Conservation (phyloP, 2,329 filamentous ascomycete species). For the Alternaria postmessia region DNA sequence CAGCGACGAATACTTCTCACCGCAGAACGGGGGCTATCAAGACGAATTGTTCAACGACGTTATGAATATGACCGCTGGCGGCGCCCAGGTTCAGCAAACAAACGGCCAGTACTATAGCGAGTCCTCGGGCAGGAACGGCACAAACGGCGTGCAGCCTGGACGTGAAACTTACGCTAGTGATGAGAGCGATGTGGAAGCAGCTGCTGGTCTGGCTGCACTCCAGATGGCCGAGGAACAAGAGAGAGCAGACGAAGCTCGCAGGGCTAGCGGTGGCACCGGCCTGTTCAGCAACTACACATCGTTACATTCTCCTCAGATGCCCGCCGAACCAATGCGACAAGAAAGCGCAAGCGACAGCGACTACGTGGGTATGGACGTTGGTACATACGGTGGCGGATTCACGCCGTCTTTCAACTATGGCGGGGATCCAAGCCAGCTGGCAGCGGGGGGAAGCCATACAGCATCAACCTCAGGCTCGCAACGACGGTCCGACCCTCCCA, state of each 20-base stretch:
- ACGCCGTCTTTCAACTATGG: slow-evolving; percentile 69
- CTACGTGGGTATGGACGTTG: slow-evolving; percentile 74
- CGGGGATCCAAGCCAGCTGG: slow-evolving; percentile 56
- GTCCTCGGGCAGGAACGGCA: slow-evolving; percentile 43
- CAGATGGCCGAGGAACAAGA: slow-evolving; percentile 83
- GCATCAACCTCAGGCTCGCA: slow-evolving; percentile 57
- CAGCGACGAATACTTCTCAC: slow-evolving; percentile 51
- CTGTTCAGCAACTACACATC: slow-evolving; percentile 60
- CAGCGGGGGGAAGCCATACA: slow-evolving; percentile 49
- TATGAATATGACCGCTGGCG: slow-evolving; percentile 56
- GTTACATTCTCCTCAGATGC: slow-evolving; percentile 53
- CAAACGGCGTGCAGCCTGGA: slow-evolving; percentile 56
- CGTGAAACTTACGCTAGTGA: slow-evolving; percentile 58
- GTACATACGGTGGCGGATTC: slow-evolving; percentile 76
- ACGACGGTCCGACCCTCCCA: slow-evolving; percentile 54
- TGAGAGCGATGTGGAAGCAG: slow-evolving; percentile 88
- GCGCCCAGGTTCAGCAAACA: slow-evolving; percentile 43
- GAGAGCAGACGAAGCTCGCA: slow-evolving; percentile 65
- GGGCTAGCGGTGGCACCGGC: slow-evolving; percentile 64
- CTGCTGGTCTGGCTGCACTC: slow-evolving; percentile 83
- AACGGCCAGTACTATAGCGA: slow-evolving; percentile 44
- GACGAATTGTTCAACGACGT: slow-evolving; percentile 67
- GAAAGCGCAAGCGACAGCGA: slow-evolving; percentile 69
- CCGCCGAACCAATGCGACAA: slow-evolving; percentile 34
- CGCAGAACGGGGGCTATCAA: slow-evolving; percentile 50